These are phyloP conservation scores for Apophysomyces trapeziformis DNA, from an alignment of 371 early-diverging fungal genomes.

Conservation along the genomic window DNA sequence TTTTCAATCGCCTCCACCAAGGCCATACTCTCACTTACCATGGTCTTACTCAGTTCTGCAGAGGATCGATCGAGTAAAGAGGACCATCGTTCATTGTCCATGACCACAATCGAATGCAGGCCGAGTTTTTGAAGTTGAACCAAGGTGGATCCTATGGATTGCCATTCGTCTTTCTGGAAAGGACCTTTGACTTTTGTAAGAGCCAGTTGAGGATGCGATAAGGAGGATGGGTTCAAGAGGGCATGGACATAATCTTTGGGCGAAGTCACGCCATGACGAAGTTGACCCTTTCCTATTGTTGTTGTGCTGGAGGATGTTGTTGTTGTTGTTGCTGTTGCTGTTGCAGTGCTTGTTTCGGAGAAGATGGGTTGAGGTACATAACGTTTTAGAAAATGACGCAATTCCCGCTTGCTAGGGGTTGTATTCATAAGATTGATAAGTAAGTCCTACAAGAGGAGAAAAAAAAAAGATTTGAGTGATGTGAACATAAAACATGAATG, in stretches of 20 bases:
- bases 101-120: constrained; percentile 70
- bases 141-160: constrained; percentile 60
- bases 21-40: constrained; percentile 62
- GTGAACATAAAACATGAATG: no score
- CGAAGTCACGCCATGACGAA: constrained; percentile 18
- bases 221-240: constrained; percentile 41
- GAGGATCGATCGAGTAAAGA: no score
- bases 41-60: constrained; percentile 39
- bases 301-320: no score
- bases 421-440: constrained; percentile 65
- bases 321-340: not conserved
- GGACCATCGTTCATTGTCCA: constrained; percentile 60
- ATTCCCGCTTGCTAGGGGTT: constrained; percentile 78
- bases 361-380: constrained; percentile 51
- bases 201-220: constrained; percentile 50
- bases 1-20: constrained; percentile 76
- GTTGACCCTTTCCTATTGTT: constrained; percentile 10
- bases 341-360: constrained; percentile 8
- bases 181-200: constrained; percentile 66
- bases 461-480: not conserved
- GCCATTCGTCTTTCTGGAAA: constrained; percentile 55
- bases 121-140: constrained; percentile 74
- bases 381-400: constrained; percentile 72
- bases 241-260: constrained; percentile 56
- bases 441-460: constrained; percentile 38